Evolutionary conservation across 2,329 filamentous ascomycete species (phyloP).

Genomic region (Cyphellophora europaea): DNA sequence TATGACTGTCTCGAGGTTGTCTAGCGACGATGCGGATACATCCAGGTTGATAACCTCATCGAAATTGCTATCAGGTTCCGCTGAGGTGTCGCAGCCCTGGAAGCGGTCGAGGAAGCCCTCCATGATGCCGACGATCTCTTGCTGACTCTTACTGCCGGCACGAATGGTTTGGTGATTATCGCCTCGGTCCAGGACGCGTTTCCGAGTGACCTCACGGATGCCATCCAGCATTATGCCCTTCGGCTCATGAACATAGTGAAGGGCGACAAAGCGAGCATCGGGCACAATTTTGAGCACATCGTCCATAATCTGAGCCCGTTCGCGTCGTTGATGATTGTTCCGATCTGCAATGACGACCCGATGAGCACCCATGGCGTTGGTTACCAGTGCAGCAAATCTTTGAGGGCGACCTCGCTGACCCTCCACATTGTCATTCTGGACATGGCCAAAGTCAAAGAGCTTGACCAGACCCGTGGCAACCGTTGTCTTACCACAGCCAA

Average conservation of each 20-base stretch:
- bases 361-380: constrained; percentile 53
- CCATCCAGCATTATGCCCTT: constrained; percentile 52
- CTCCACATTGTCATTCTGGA: constrained; percentile 94
- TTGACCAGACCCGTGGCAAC: constrained; percentile 70
- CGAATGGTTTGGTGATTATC: constrained; percentile 98
- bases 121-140: constrained; percentile 84
- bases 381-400: constrained; percentile 64
- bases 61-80: constrained; percentile 69
- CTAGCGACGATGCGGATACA: constrained; percentile 63
- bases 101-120: constrained; percentile 84
- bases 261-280: constrained; percentile 64
- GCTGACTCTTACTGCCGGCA: constrained; percentile 59
- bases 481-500: constrained; percentile 96
- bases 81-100: constrained; percentile 60
- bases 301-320: constrained; percentile 76
- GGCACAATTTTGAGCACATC: constrained; percentile 59
- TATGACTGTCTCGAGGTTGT: constrained; percentile 76
- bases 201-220: constrained; percentile 65
- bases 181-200: constrained; percentile 72
- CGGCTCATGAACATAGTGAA: constrained; percentile 76
- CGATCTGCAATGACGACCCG: constrained; percentile 81
- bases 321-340: constrained; percentile 84
- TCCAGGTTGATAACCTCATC: constrained; percentile 80
- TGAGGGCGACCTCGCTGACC: constrained; percentile 65
- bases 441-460: constrained; percentile 82